A percentile compares a stretch with the other conserved stretches of the same genome.
These are phyloP conservation scores for Phyllosticta citriasiana DNA, from an alignment of 2,329 filamentous ascomycete genomes.

Conservation along the genomic window DNA sequence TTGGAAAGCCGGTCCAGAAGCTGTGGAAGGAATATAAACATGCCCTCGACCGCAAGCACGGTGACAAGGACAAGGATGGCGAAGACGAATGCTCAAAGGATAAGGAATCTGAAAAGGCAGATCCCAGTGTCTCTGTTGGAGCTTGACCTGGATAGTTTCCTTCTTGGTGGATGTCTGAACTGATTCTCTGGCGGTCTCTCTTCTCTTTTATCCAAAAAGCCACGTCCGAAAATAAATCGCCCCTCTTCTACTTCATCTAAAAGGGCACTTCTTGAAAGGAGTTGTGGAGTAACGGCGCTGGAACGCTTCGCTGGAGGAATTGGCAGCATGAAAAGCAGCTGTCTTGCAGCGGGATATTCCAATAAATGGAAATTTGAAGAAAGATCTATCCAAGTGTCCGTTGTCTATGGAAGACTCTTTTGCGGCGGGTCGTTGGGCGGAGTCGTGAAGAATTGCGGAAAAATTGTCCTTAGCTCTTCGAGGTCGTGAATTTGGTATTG, in stretches of 20 bases:
- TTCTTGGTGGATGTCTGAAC: not conserved
- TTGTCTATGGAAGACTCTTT: conserved; percentile 2
- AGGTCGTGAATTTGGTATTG: conserved; percentile 67
- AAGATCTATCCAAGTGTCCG: not conserved
- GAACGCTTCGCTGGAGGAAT: not conserved
- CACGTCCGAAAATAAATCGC: not conserved
- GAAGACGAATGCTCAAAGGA: not conserved
- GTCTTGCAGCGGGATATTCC: not conserved
- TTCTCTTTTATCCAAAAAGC: not conserved
- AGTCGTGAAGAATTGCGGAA: conserved; percentile 77
- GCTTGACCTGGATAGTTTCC: not conserved
- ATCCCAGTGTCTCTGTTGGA: not conserved
- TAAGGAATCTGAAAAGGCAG: not conserved
- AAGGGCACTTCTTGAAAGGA: not conserved
- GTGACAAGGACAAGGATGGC: conserved; percentile 22
- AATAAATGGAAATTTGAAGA: not conserved
- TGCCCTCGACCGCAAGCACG: conserved; percentile 11
- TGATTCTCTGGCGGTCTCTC: not conserved
- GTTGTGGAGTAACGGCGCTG: not conserved
- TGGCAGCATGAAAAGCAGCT: not conserved
- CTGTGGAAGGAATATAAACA: conserved; percentile 66
- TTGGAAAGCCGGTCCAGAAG: conserved; percentile 54
- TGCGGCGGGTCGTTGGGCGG: conserved; percentile 2
- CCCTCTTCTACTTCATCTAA: not conserved
- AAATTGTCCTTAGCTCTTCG: conserved; percentile 63